Percentiles rank a stretch among this genome's conserved stretches.
phyloP scores from a whole-genome alignment of 352 stramenopile species.

The Pythium aristosporum region DNA sequence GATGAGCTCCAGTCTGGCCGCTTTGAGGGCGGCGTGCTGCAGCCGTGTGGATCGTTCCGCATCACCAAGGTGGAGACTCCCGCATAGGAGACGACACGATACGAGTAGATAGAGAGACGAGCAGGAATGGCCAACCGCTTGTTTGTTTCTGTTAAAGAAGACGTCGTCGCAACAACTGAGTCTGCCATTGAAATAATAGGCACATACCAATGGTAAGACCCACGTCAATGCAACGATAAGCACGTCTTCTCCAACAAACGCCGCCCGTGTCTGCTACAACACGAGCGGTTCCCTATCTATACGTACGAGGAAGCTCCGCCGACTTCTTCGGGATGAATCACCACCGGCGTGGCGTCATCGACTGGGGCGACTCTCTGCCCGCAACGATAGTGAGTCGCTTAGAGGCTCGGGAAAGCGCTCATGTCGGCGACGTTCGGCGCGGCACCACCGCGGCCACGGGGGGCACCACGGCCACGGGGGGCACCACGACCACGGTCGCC shows the following conservation, averaged over 20 bases:
- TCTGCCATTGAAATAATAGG: slow-evolving; percentile 77
- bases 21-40: slow-evolving; percentile 47
- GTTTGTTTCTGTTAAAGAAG: slow-evolving; percentile 33
- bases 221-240: slow-evolving; percentile 42
- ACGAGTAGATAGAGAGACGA: slow-evolving; percentile 4
- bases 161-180: slow-evolving; percentile 57
- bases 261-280: slow-evolving; percentile 59
- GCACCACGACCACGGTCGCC: slow-evolving; percentile 11
- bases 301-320: slow-evolving; percentile 41
- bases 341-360: slow-evolving; percentile 40
- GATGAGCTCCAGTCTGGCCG: slow-evolving; percentile 30
- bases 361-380: slow-evolving; percentile 19
- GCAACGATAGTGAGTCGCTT: slow-evolving; percentile 36
- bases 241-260: slow-evolving; percentile 61
- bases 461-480: slow-evolving; percentile 26
- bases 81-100: not conserved
- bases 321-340: slow-evolving; percentile 34
- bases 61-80: slow-evolving; percentile 27
- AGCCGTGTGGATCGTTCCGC: slow-evolving; percentile 43
- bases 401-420: slow-evolving; percentile 85
- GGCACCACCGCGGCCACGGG: slow-evolving; percentile 36
- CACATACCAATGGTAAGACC: slow-evolving; percentile 59
- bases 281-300: slow-evolving; percentile 54
- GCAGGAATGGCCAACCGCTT: slow-evolving; percentile 29
- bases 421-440: slow-evolving; percentile 81